Percentiles rank a stretch among this genome's conserved stretches.
Evolutionary conservation across 1,139 yeast species (phyloP).

Genomic region (Torulaspora globosa): DNA sequence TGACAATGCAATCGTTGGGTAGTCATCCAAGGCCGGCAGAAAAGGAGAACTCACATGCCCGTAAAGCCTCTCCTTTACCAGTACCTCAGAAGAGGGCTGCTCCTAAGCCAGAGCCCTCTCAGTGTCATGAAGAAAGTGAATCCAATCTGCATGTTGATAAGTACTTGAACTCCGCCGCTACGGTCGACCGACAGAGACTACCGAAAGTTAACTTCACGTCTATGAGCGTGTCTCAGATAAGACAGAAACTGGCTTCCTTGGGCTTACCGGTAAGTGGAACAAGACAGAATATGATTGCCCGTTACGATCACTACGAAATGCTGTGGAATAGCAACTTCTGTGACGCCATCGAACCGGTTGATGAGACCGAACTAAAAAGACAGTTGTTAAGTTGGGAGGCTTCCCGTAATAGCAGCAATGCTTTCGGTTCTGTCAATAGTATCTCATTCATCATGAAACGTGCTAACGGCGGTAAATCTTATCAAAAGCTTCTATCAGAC

Average conservation of each 20-base stretch:
- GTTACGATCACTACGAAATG: slow-evolving; percentile 76
- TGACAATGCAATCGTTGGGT: slow-evolving; percentile 35
- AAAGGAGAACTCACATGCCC: slow-evolving; percentile 2
- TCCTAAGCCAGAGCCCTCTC: background rate
- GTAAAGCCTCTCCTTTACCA: background rate
- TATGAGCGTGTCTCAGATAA: slow-evolving; percentile 56
- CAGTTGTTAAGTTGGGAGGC: slow-evolving; percentile 69
- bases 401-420: slow-evolving; percentile 27
- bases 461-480: slow-evolving; percentile 20
- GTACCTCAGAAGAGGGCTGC: slow-evolving; percentile 1
- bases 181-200: slow-evolving; percentile 33
- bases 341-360: slow-evolving; percentile 67
- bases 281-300: slow-evolving; percentile 56
- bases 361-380: slow-evolving; percentile 51
- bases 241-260: slow-evolving; percentile 52
- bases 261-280: slow-evolving; percentile 62
- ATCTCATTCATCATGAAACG: slow-evolving; percentile 28
- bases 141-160: slow-evolving; percentile 22
- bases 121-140: slow-evolving; percentile 1
- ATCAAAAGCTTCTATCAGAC: slow-evolving; percentile 22
- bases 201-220: slow-evolving; percentile 62
- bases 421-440: slow-evolving; percentile 16
- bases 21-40: slow-evolving; percentile 15
- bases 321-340: slow-evolving; percentile 73
- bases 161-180: slow-evolving; percentile 28